Percentiles rank a stretch among this genome's conserved stretches.
Conservation (phyloP, 305 asterid species). For the Rubia peregrina region DNA sequence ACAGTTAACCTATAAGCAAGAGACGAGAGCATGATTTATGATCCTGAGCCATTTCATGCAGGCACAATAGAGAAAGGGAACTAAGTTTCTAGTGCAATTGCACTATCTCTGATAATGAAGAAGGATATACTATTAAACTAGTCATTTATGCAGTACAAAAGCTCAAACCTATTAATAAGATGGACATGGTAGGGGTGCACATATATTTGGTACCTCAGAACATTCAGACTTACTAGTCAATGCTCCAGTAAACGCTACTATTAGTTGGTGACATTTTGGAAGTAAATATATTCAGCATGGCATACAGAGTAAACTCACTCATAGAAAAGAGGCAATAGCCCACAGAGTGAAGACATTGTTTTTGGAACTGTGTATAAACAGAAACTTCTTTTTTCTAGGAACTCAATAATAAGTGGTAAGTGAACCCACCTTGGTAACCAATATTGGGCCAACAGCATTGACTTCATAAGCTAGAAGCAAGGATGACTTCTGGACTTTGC, state of each 20-base stretch:
- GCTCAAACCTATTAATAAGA: background rate
- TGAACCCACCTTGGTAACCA: slow-evolving; percentile 72
- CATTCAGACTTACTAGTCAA: background rate
- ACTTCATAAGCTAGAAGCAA: slow-evolving; percentile 75
- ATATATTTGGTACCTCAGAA: background rate
- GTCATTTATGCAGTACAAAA: background rate
- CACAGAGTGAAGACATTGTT: background rate
- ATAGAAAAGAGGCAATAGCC: background rate
- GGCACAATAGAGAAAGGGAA: background rate
- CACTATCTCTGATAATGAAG: background rate
- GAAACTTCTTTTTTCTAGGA: background rate
- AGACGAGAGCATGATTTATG: background rate
- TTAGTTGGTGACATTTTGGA: slow-evolving; percentile 5
- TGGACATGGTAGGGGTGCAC: background rate
- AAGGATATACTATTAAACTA: background rate
- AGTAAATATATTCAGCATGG: background rate
- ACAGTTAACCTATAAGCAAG: background rate
- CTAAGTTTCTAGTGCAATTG: background rate
- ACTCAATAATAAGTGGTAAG: slow-evolving; percentile 5
- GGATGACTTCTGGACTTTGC: slow-evolving; percentile 67
- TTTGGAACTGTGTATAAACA: background rate
- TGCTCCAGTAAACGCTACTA: background rate
- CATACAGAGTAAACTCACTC: background rate
- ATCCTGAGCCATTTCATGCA: background rate
- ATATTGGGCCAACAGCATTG: slow-evolving; percentile 80